Evolutionary conservation across 352 stramenopile genomes (phyloP).

Genomic region (Halophytophthora polymorphica): DNA sequence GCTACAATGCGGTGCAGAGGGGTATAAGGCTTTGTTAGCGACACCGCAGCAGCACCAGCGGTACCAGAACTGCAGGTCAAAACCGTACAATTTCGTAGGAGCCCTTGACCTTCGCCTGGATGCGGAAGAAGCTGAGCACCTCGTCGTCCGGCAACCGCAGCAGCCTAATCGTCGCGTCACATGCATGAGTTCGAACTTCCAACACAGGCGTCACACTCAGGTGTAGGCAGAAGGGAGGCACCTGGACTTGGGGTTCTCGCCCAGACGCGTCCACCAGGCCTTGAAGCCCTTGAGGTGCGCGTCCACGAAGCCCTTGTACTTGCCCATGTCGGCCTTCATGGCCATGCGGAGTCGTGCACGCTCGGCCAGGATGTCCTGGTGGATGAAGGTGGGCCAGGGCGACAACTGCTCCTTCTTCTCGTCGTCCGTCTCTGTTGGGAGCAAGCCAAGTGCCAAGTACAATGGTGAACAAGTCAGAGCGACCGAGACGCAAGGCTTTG

Average conservation of each 20-base stretch:
- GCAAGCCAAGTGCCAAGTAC: background rate
- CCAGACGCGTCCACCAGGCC: constrained; percentile 56
- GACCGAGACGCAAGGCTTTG: background rate
- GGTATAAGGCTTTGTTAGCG: background rate
- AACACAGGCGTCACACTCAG: background rate
- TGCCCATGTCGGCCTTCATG: constrained; percentile 75
- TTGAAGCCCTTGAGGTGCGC: constrained; percentile 64
- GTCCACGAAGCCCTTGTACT: constrained; percentile 61
- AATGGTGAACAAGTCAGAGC: background rate
- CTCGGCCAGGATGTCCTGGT: constrained; percentile 92
- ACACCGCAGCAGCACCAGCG: background rate
- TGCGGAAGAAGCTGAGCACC: constrained; percentile 74
- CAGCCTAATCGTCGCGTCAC: constrained; percentile 23
- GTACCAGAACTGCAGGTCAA: background rate
- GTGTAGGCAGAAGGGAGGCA: constrained; percentile 5
- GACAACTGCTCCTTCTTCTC: constrained; percentile 88
- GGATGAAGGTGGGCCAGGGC: constrained; percentile 84
- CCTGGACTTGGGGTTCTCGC: constrained; percentile 42
- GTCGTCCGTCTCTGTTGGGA: constrained; percentile 85
- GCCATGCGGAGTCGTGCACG: constrained; percentile 81
- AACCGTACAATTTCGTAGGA: constrained; percentile 86
- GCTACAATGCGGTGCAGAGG: constrained; percentile 9
- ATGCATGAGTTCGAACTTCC: background rate
- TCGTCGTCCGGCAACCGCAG: constrained; percentile 89
- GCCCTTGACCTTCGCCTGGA: constrained; percentile 86